These are phyloP conservation scores for Elsinoe arachidis DNA, from an alignment of 2,329 filamentous ascomycete species.

Conservation along the genomic window DNA sequence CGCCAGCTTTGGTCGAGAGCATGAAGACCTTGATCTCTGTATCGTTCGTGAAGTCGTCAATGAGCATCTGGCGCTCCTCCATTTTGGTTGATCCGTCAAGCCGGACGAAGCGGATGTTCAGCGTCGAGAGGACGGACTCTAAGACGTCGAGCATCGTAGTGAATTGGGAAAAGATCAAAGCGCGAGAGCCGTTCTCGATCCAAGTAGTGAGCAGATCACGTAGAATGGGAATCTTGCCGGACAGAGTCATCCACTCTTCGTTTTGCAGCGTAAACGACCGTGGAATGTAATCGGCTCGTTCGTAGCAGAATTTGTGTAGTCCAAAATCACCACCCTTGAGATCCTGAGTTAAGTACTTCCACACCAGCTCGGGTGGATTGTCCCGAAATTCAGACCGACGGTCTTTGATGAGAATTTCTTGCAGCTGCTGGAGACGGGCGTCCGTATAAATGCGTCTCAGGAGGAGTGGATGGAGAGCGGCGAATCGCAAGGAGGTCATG, in stretches of 20 bases:
- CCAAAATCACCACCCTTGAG: slow-evolving; percentile 70
- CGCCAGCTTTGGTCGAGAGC: slow-evolving; percentile 84
- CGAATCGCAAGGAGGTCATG: slow-evolving; percentile 86
- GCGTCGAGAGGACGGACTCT: slow-evolving; percentile 66
- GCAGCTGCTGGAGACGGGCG: slow-evolving; percentile 64
- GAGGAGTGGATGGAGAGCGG: slow-evolving; percentile 82
- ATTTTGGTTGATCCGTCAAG: slow-evolving; percentile 80
- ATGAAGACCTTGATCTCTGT: slow-evolving; percentile 78
- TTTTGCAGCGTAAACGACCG: slow-evolving; percentile 50
- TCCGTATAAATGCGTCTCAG: slow-evolving; percentile 76
- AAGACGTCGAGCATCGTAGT: slow-evolving; percentile 86
- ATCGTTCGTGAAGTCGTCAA: slow-evolving; percentile 76
- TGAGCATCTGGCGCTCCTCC: slow-evolving; percentile 72
- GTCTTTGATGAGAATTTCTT: slow-evolving; percentile 21
- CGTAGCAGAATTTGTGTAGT: slow-evolving; percentile 49
- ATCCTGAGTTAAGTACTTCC: slow-evolving; percentile 62
- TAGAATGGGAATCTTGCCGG: slow-evolving; percentile 79
- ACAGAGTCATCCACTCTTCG: slow-evolving; percentile 55
- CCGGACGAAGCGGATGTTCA: slow-evolving; percentile 69
- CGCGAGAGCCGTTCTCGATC: slow-evolving; percentile 71
- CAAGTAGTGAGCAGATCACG: slow-evolving; percentile 65
- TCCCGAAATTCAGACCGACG: slow-evolving; percentile 23
- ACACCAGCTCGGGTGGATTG: slow-evolving; percentile 26
- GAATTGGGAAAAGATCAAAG: slow-evolving; percentile 89
- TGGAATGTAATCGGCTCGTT: slow-evolving; percentile 42